A percentile compares a stretch with the other conserved stretches of the same genome.
Conservation (phyloP, 2,329 filamentous ascomycete genomes). For the Tolypocladium inflatum region DNA sequence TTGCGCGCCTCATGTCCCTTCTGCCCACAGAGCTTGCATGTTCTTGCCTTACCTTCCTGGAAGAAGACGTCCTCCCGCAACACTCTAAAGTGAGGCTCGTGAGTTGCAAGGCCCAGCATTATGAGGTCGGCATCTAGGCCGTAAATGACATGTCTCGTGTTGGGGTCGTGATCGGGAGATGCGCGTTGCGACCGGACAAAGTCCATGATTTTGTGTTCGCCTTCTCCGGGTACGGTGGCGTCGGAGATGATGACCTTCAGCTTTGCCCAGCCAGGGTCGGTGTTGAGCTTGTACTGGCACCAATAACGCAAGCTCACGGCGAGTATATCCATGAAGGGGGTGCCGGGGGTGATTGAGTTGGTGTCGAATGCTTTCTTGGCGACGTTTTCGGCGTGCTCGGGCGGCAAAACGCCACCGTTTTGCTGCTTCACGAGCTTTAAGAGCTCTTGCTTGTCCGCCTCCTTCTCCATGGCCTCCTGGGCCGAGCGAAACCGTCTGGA, state of each 20-base stretch:
- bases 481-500: conserved; percentile 91
- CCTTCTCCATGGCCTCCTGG: conserved; percentile 89
- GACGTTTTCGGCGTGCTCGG: conserved; percentile 50
- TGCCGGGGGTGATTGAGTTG: conserved; percentile 84
- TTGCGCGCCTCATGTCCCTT: conserved; percentile 82
- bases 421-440: conserved; percentile 76
- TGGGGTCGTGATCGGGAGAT: conserved; percentile 86
- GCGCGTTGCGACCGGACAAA: conserved; percentile 90
- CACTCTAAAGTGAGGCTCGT: conserved; percentile 94
- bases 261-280: conserved; percentile 89
- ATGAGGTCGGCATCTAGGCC: conserved; percentile 96
- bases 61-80: conserved; percentile 95
- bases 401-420: conserved; percentile 54
- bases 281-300: conserved; percentile 96
- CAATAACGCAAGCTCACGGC: conserved; percentile 87
- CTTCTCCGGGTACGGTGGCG: conserved; percentile 93
- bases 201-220: conserved; percentile 99
- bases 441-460: conserved; percentile 81
- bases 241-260: conserved; percentile 98
- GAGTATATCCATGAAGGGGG: conserved; percentile 96
- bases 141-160: conserved; percentile 96
- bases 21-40: conserved; percentile 85
- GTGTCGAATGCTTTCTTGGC: conserved; percentile 89
- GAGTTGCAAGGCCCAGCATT: conserved; percentile 94
- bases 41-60: conserved; percentile 72